Evolutionary conservation across 2,329 filamentous ascomycete species (phyloP).

Genomic region (Monilinia aucupariae): DNA sequence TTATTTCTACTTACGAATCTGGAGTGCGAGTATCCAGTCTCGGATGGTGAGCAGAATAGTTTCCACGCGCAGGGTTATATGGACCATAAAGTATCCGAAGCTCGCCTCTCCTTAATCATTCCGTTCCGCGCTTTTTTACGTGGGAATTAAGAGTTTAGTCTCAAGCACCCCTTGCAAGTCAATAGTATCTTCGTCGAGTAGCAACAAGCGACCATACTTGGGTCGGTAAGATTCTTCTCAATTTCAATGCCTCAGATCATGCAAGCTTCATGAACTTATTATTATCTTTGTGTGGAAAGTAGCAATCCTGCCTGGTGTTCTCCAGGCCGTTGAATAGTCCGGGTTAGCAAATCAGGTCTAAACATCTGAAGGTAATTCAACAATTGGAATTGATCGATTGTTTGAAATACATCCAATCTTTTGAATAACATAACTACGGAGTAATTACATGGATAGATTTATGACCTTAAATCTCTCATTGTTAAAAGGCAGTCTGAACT

Average conservation of each 20-base stretch:
- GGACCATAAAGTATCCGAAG: background rate
- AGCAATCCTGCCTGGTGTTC: background rate
- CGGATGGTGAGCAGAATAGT: background rate
- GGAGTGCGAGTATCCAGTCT: background rate
- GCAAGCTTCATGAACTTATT: background rate
- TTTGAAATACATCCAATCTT: background rate
- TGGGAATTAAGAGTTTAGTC: background rate
- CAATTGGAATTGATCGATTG: no score
- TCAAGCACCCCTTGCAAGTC: background rate
- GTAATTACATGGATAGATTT: no score
- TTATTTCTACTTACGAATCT: background rate
- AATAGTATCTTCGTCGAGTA: background rate
- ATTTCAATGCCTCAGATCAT: background rate
- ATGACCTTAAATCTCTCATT: background rate
- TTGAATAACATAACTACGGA: no score
- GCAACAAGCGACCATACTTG: background rate
- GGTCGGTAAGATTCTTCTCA: no score
- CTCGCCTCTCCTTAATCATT: background rate
- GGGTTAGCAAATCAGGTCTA: background rate
- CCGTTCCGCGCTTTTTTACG: background rate
- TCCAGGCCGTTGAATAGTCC: background rate
- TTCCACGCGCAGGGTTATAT: background rate
- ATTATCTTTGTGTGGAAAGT: background rate
- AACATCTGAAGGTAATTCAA: no score
- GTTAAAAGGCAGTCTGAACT: background rate